phyloP scores from a whole-genome alignment of 441 rosid species.

The Aleurites moluccanus region DNA sequence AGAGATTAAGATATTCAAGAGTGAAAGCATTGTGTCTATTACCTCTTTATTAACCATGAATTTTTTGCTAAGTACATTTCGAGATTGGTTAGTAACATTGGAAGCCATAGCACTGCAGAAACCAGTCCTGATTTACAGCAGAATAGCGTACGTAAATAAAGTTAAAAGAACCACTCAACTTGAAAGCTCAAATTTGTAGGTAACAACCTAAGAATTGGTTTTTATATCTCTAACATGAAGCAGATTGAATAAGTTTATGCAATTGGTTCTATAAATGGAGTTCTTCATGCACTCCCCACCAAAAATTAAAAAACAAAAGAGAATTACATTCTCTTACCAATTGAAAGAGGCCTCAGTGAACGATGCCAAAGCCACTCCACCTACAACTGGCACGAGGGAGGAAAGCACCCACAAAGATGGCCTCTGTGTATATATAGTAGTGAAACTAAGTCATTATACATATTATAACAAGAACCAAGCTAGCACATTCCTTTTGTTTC shows the following conservation, averaged over 20 bases:
- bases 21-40: not conserved
- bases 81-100: slow-evolving; percentile 87
- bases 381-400: slow-evolving; percentile 84
- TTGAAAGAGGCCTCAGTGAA: slow-evolving; percentile 85
- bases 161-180: not conserved
- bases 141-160: too few species aligned
- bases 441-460: not conserved
- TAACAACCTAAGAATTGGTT: not conserved
- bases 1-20: not conserved
- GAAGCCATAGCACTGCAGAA: slow-evolving; percentile 99
- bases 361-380: slow-evolving; percentile 95
- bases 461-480: not conserved
- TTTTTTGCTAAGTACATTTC: slow-evolving; percentile 94
- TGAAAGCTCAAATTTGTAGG: not conserved
- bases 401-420: slow-evolving; percentile 77
- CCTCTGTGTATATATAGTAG: slow-evolving; percentile 33
- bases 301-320: not conserved
- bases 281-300: too few species aligned
- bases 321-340: slow-evolving; percentile 47
- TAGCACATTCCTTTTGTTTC: too few species aligned
- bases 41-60: slow-evolving; percentile 92
- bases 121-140: slow-evolving; percentile 63
- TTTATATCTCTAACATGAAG: not conserved
- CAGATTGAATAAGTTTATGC: too few species aligned
- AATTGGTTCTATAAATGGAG: too few species aligned